Evolutionary conservation across 352 stramenopile genomes (phyloP).

Genomic region (Phytophthora ohioensis): DNA sequence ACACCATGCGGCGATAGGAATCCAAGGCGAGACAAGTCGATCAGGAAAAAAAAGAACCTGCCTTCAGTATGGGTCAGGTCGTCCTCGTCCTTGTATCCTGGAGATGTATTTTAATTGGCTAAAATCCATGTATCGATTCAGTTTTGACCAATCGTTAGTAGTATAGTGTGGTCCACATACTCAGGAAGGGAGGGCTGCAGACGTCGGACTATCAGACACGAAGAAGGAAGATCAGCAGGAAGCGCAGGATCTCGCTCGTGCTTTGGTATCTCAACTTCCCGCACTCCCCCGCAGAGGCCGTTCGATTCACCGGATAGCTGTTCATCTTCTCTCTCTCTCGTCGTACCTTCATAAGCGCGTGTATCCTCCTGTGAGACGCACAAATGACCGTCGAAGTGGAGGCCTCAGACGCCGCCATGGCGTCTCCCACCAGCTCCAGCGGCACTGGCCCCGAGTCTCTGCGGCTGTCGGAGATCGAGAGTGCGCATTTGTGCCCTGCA

Average conservation of each 20-base stretch:
- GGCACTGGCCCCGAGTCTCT: conserved; percentile 56
- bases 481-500: conserved; percentile 76
- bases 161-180: conserved; percentile 13
- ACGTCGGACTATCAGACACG: conserved; percentile 43
- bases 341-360: background rate
- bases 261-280: conserved; percentile 16
- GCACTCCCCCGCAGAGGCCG: conserved; percentile 2
- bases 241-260: conserved; percentile 3
- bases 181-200: conserved; percentile 17
- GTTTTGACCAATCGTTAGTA: conserved; percentile 5
- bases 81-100: conserved; percentile 18
- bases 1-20: conserved; percentile 9
- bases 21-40: background rate
- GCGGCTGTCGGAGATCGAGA: conserved; percentile 86
- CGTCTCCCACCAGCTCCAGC: conserved; percentile 57
- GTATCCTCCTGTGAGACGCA: background rate
- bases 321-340: conserved; percentile 7
- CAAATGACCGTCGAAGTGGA: conserved; percentile 65
- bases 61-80: background rate
- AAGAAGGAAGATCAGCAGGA: conserved; percentile 41
- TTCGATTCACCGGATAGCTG: background rate
- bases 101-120: background rate
- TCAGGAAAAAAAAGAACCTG: conserved; percentile 1
- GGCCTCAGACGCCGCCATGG: conserved; percentile 63
- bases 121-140: too few species aligned